These are phyloP conservation scores for Phytophthora foliorum DNA, from an alignment of 352 stramenopile genomes.

Conservation along the genomic window DNA sequence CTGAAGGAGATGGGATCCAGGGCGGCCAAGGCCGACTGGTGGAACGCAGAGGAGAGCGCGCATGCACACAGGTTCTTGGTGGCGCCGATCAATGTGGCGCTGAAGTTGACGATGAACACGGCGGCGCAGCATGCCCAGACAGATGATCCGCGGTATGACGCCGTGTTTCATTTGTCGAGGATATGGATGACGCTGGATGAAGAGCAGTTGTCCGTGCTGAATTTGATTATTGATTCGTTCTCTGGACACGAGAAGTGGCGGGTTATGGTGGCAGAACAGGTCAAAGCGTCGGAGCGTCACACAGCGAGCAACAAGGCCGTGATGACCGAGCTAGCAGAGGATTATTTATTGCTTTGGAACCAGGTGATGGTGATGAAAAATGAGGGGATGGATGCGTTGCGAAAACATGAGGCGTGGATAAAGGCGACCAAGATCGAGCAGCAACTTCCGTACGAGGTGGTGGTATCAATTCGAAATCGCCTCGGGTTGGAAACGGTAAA, in stretches of 20 bases:
- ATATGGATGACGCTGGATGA: constrained; percentile 82
- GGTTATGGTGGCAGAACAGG: constrained; percentile 71
- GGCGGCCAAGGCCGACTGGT: constrained; percentile 72
- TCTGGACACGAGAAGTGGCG: constrained; percentile 79
- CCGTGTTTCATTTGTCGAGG: constrained; percentile 83
- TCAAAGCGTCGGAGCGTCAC: constrained; percentile 66
- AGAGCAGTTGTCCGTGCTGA: constrained; percentile 85
- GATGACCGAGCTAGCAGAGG: constrained; percentile 53
- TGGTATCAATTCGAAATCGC: constrained; percentile 85
- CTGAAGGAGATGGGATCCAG: constrained; percentile 89
- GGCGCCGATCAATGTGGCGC: constrained; percentile 78
- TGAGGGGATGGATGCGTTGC: constrained; percentile 64
- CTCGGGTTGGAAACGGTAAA: constrained; percentile 51
- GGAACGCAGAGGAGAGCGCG: constrained; percentile 71
- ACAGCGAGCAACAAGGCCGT: constrained; percentile 55
- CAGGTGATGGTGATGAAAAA: constrained; percentile 72
- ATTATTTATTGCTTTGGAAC: constrained; percentile 84
- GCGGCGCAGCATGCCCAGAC: constrained; percentile 75
- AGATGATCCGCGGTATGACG: constrained; percentile 80
- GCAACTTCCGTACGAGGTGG: constrained; percentile 75
- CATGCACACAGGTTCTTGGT: constrained; percentile 89
- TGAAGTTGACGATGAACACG: constrained; percentile 93
- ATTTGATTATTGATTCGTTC: constrained; percentile 81
- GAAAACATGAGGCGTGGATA: constrained; percentile 71
- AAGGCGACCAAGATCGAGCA: constrained; percentile 70